Base-by-base conservation (phyloP, 768 basidiomycete species). In the Pleurotus tuoliensis region DNA sequence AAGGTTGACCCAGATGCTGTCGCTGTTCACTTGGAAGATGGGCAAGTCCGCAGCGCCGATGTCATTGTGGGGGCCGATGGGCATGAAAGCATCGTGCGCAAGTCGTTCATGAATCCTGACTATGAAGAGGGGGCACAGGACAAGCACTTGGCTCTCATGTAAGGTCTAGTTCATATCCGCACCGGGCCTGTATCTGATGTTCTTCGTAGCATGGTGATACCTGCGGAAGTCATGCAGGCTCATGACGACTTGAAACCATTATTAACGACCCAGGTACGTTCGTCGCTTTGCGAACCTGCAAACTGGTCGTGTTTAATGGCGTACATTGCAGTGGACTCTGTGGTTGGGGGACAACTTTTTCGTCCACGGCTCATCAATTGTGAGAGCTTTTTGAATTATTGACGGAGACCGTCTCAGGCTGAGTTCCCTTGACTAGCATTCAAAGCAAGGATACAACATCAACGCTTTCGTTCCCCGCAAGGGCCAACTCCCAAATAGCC, bases 1-100 rank as follows among this genome's bases (percentile, higher is more conserved):
- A 52, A 62, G 2, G 69, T 73, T 37, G 69, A 74, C 20, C 56
- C 64, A 16, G 58, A 69, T 16, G 57, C 66, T 25, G 70, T 74
- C 8, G 64, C 67, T 46, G 73, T 80, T 4, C 70, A 65, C 1
- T 62, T 77, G 37, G 73, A 74, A 20, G 71, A 65, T 37, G 83
- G 82, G 15, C 71, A 76, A 50, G 69, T 62, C 11, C 55, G 84
- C 7, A 62, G 60, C 13, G 79, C 78, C 13, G 82, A 87, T 63
- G 67, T 85, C 25, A 69, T 87, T 52, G 73, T 87, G 16, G 84
- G 81, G 30, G 85, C 86, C 3, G 86, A 87, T 64, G 86, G 86
- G 5, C 71, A 70, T 43, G 64, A 69, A 13, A 82, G 76, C 55
- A 53, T 71, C 24, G 64, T 74, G n/a, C 70, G 78, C 37, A 53